Percentiles rank a stretch among this genome's conserved stretches.
Evolutionary conservation across 805 yeast species (phyloP).

Genomic region (Lipomyces kockii): DNA sequence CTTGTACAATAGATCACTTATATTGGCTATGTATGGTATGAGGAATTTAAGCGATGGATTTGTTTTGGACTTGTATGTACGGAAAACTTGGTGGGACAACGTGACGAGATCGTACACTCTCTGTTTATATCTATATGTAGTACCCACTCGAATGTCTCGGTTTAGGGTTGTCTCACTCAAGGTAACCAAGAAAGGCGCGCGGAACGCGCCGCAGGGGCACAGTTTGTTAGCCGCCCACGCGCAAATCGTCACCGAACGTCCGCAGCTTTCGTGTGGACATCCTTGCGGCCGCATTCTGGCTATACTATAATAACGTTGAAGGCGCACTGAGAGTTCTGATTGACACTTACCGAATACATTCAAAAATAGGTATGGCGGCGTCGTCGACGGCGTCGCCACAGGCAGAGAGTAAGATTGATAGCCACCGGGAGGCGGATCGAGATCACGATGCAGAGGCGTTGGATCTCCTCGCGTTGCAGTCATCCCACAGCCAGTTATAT

Average conservation of each 20-base stretch:
- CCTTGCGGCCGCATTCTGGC: neutral
- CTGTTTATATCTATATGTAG: neutral
- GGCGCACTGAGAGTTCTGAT: neutral
- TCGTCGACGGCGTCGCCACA: neutral
- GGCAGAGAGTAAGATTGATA: neutral
- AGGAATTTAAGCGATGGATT: neutral
- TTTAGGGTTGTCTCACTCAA: neutral
- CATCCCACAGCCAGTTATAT: neutral
- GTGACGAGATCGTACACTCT: neutral
- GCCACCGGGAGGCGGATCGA: neutral
- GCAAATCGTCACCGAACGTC: neutral
- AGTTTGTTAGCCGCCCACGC: neutral
- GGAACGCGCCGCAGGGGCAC: neutral
- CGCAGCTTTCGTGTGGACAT: neutral
- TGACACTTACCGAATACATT: neutral
- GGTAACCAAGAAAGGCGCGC: neutral
- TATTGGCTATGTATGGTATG: neutral
- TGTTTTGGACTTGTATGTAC: neutral
- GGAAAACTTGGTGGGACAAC: neutral
- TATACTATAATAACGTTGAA: neutral
- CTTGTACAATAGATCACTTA: neutral
- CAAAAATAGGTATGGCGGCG: neutral
- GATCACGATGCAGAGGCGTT: conserved; percentile 15
- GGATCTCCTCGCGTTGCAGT: conserved; percentile 14
- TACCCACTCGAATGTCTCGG: neutral